Conservation (phyloP, 139 green algal genomes). For the Microglena sp. region DNA sequence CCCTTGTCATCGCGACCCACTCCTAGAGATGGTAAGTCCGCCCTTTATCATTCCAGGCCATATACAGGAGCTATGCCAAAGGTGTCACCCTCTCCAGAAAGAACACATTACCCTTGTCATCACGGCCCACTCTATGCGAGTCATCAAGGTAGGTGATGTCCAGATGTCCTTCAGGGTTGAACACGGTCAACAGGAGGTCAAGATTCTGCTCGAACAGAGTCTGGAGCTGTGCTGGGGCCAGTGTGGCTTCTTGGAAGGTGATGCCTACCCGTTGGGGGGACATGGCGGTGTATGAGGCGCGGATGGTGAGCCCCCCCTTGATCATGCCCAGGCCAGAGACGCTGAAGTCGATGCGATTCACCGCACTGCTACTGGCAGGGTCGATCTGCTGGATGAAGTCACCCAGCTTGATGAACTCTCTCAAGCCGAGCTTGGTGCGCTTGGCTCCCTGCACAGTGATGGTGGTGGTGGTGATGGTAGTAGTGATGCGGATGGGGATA, state of each 20-base stretch:
- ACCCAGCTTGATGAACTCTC: constrained; percentile 65
- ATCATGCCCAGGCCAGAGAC: constrained; percentile 47
- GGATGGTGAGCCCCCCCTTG: constrained; percentile 49
- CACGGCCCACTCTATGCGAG: constrained; percentile 33
- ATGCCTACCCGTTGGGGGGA: constrained; percentile 14
- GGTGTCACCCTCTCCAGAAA: constrained; percentile 14
- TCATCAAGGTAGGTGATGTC: constrained; percentile 81
- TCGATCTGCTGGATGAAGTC: constrained; percentile 70
- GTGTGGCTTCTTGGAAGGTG: not conserved
- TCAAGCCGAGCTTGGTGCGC: constrained; percentile 69
- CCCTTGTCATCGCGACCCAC: constrained; percentile 69
- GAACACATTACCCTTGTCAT: constrained; percentile 75
- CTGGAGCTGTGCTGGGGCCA: constrained; percentile 50
- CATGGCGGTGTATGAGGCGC: constrained; percentile 30
- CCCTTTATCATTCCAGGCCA: too few species aligned
- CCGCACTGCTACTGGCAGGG: constrained; percentile 22
- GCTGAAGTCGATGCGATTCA: constrained; percentile 55
- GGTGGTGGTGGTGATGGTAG: not conserved
- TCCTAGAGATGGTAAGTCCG: too few species aligned
- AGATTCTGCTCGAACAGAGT: constrained; percentile 68
- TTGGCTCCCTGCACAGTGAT: constrained; percentile 43
- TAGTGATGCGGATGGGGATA: too few species aligned
- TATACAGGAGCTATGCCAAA: not conserved
- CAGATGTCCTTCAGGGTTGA: constrained; percentile 81
- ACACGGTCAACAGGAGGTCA: constrained; percentile 71